phyloP scores from a whole-genome alignment of 1,284 basidiomycete species.

The Peniophora sp. region DNA sequence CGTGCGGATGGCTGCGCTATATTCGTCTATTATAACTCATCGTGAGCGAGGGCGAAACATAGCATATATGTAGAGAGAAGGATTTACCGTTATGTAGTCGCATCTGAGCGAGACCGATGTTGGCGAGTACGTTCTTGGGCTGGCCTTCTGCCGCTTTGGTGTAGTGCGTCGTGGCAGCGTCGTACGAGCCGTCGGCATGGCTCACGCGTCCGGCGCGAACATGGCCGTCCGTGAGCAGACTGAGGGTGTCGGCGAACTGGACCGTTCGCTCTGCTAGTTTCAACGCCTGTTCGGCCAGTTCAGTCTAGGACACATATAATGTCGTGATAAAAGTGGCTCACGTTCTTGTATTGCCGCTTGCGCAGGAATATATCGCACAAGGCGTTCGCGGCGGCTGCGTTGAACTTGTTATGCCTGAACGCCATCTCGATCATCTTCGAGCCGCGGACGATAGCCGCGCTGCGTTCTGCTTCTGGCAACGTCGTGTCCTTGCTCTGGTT shows the following conservation, averaged over 20 bases:
- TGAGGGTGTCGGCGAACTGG: constrained; percentile 84
- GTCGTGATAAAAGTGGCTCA: constrained; percentile 16
- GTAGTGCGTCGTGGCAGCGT: constrained; percentile 68
- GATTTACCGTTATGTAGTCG: constrained; percentile 71
- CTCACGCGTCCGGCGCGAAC: constrained; percentile 72
- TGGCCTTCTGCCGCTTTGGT: constrained; percentile 68
- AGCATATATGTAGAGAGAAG: too few species aligned
- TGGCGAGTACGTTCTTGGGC: constrained; percentile 69
- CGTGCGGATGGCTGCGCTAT: constrained; percentile 77
- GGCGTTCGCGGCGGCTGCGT: constrained; percentile 71
- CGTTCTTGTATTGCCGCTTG: constrained; percentile 53
- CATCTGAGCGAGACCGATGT: constrained; percentile 81
- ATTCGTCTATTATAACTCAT: too few species aligned
- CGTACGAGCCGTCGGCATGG: constrained; percentile 56
- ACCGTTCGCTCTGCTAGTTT: constrained; percentile 91
- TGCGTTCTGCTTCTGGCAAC: constrained; percentile 51
- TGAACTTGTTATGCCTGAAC: constrained; percentile 72
- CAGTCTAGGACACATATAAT: too few species aligned
- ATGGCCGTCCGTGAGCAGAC: constrained; percentile 73
- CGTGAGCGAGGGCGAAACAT: too few species aligned
- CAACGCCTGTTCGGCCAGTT: constrained; percentile 48
- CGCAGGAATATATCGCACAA: constrained; percentile 68
- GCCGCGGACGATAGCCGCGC: constrained; percentile 46
- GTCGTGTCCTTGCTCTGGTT: constrained; percentile 70
- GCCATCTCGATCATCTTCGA: constrained; percentile 65